These are phyloP conservation scores for Porcisia deanei DNA, from an alignment of 208 protist species.

Conservation along the genomic window DNA sequence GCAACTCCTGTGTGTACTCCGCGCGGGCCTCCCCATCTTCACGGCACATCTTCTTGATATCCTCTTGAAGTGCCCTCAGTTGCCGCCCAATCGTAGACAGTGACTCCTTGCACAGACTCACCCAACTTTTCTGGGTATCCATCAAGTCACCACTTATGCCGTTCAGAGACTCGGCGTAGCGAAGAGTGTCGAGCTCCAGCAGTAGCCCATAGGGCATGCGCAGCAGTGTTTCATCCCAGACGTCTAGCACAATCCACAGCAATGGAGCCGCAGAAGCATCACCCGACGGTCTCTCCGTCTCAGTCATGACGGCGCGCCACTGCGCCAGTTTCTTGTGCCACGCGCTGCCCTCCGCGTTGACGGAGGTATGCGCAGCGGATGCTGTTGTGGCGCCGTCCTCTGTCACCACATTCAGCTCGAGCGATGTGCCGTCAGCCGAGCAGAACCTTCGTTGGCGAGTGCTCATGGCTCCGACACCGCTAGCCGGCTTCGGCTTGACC, in stretches of 20 bases:
- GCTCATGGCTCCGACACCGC: not conserved
- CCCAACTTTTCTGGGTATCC: conserved; percentile 20
- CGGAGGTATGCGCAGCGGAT: not conserved
- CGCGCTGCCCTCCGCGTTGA: not conserved
- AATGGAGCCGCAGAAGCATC: conserved; percentile 30
- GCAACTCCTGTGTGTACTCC: conserved; percentile 23
- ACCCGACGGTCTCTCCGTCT: conserved; percentile 24
- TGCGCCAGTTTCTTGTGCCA: conserved; percentile 18
- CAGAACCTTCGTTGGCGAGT: not conserved
- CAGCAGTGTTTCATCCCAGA: conserved; percentile 70
- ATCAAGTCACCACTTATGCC: conserved; percentile 34
- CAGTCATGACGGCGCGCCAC: conserved; percentile 33
- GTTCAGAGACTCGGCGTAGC: conserved; percentile 52
- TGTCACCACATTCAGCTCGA: not conserved
- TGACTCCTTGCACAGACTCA: conserved; percentile 10
- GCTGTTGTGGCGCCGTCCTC: not conserved
- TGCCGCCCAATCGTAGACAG: conserved; percentile 18
- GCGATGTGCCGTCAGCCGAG: not conserved
- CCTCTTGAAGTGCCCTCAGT: conserved; percentile 24
- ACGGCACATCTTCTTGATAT: conserved; percentile 21
- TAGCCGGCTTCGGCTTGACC: not conserved
- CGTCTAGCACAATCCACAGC: conserved; percentile 64
- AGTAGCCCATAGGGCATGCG: conserved; percentile 53
- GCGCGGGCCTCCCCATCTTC: not conserved
- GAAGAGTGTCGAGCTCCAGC: conserved; percentile 38